Evolutionary conservation across 169 alveolate species (phyloP), one percentile per base, ranked within the genome.

Genomic region (Toxoplasma gondii): DNA sequence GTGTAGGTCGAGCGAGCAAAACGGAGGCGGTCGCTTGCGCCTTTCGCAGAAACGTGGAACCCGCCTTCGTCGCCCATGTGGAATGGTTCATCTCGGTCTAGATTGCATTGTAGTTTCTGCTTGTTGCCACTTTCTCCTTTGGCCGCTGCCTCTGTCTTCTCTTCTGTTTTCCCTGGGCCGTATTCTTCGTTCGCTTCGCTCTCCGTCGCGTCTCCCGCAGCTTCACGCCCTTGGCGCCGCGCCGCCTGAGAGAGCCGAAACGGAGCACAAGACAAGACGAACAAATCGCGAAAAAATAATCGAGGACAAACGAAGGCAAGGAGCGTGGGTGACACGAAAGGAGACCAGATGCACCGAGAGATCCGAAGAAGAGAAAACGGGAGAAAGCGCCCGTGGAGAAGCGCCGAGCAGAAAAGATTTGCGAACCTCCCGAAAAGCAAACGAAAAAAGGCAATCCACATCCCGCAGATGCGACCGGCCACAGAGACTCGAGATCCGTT

Each of bases 1-100:
- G 49, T 78, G 86, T 78, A 78, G n/a, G 44, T 36, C 86, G 86
- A 36, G 29, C 29, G 29, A 16, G 44, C 86, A 38, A 78, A 78
- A 0, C 86, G 86, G 43, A 78, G 83, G 5, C 44, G 39, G 29
- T 78, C 45, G 86, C 49, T 31, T 64, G 7, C 34, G 74, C 24
- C 31, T 19, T 9, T 78, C 10, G n/a, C 44, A 38, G 86, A 16
- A n/a, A 78, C 86, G 19, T 17, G 45, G 22, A n/a, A 24, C 4
- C 86, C 86, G 43, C 86, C 86, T 78, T 78, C 86, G n/a, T 64
- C 74, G 29, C 9, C 44, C 86, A 78, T 78, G 44, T 78, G 86
- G 86, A 78, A 78, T 31, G 39, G 49, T 78, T 78, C 86, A 36
- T 78, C 86, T 78, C n/a, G 34, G n/a, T 64, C 74, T 4, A 27